A percentile compares a stretch with the other conserved stretches of the same genome.
These are phyloP conservation scores for Pleodorina starrii DNA, from an alignment of 139 green algal genomes.

Conservation along the genomic window DNA sequence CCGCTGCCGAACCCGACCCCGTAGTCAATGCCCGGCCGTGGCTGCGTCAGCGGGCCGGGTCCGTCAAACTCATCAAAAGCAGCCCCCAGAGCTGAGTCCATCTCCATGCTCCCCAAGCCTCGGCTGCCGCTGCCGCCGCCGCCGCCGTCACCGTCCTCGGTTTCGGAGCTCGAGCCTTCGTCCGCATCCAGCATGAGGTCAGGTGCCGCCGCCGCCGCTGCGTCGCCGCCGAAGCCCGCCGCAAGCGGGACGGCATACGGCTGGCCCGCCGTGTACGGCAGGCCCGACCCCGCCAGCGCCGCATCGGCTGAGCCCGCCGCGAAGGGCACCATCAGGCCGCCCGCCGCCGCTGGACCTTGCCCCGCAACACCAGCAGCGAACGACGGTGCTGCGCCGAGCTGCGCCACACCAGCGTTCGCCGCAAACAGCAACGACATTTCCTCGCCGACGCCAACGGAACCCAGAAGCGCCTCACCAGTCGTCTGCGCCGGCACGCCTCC, in stretches of 20 bases:
- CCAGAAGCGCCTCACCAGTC: not conserved
- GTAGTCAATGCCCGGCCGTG: not conserved
- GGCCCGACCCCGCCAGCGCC: not conserved
- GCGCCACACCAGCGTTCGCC: not conserved
- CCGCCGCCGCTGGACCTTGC: not conserved
- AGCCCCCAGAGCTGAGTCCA: not conserved
- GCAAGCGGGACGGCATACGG: too few relatives aligned
- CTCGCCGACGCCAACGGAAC: not conserved
- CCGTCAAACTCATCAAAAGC: not conserved
- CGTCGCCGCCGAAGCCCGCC: too few relatives aligned
- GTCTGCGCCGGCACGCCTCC: not conserved
- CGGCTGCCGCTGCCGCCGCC: not conserved
- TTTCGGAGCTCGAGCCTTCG: not conserved
- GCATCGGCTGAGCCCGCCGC: not conserved
- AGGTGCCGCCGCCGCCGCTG: not conserved
- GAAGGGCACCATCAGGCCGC: conserved; percentile 12
- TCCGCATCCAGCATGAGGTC: conserved; percentile 18
- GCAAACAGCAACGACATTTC: not conserved
- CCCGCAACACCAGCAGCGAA: not conserved
- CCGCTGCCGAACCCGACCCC: not conserved
- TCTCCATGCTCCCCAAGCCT: not conserved
- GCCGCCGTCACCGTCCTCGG: not conserved
- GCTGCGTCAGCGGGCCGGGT: not conserved
- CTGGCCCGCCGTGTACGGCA: not conserved
- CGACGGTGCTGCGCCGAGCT: not conserved